Base-by-base conservation (phyloP, 331 rosid genomes). In the Saraca asoca region DNA sequence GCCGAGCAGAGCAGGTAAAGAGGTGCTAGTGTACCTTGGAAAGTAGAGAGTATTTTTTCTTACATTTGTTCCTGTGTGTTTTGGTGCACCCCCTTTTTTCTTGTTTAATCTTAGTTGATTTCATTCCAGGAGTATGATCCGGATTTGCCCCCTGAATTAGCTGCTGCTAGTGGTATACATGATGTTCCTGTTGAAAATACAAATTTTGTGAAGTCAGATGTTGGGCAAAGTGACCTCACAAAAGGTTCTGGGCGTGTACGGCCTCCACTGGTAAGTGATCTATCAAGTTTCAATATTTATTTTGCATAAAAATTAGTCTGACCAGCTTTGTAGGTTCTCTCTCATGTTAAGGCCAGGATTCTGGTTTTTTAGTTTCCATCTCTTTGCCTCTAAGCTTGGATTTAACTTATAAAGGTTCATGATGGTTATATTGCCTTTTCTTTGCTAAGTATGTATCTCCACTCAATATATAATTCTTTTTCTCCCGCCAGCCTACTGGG, bases 121-220 rank as follows among this genome's bases (percentile, higher is more conserved):
- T 65, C 53, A 34, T 62, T 75, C 49, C 85, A 94, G 99, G 96
- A 87, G 53, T 94, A 88, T 70, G 99, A 94, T 79, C 99, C 99
- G 24, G 99, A 94, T 84, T 80, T 94, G 74, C 99, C 99, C 75
- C 99, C 99, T 13, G 99, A 94, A 81, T 76, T 94, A 73, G 99
- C 96, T 50, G 97, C 97, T 48, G 99, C 97, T 54, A 59, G 96
- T 62, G 96, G 97, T 51, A 53, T 81, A 68, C 98, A 80, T 15
- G 96, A 90, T 43, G 79, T 51, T 61, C 62, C 84, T 53, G 61
- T 68, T 70, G 97, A 80, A 58, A 81, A 83, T 79, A 58, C 82
- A 62, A 81, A 81, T 78, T 70, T 76, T 61, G 74, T 79, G 29
- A 94, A 83, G 81, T 68, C 85, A 16, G 87, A 88, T 73, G 75